Evolutionary conservation across 192 early-diverging fungal genomes (phyloP), one percentile per base, ranked within the genome.

Genomic region (Coemansia sp.): DNA sequence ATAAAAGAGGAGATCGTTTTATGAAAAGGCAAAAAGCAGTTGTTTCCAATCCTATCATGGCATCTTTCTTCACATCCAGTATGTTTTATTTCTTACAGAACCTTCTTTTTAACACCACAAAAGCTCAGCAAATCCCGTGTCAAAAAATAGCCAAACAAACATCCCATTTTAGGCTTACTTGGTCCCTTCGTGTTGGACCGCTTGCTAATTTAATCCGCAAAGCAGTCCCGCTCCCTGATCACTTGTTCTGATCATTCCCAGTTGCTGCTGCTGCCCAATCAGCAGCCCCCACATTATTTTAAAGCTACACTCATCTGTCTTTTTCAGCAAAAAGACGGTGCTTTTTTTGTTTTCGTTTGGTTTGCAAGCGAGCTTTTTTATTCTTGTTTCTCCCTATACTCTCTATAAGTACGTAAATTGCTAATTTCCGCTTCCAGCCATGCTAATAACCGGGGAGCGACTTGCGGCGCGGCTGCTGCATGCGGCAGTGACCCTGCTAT

Each of bases 211-310:
- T 29, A 18, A 34, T 31, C 56, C 2, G 32, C 30, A 30, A 34
- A 57, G 56, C 32, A 31, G 30, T 52, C 58, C 28, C 31, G 49
- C 48, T 6, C 10, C 22, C 29, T 51, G 40, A 56, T 57, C 62
- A 63, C 54, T 31, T 28, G 55, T 11, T 45, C 7, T 45, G 10
- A 45, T 45, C 10, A 11, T 14, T 45, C 16, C 42, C 34, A 64
- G 34, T 57, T 16, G 28, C 16, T 16, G 32, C 11, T 1, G 42
- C 17, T 38, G 54, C 38, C 73, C 73, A 75, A 75, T 75, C 73
- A 75, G 42, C 56, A 42, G 12, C 20, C 48, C 60, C 64, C 63
- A 61, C 40, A 28, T 54, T 56, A 14, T 56, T 29, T 14, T 5
- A 14, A 29, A 10, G 20, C 52, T 25, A 56, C 2, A 56, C 3